A percentile compares a stretch with the other conserved stretches of the same genome.
These are phyloP conservation scores for Corchorus olitorius DNA, from an alignment of 345 rosid species.

Conservation along the genomic window DNA sequence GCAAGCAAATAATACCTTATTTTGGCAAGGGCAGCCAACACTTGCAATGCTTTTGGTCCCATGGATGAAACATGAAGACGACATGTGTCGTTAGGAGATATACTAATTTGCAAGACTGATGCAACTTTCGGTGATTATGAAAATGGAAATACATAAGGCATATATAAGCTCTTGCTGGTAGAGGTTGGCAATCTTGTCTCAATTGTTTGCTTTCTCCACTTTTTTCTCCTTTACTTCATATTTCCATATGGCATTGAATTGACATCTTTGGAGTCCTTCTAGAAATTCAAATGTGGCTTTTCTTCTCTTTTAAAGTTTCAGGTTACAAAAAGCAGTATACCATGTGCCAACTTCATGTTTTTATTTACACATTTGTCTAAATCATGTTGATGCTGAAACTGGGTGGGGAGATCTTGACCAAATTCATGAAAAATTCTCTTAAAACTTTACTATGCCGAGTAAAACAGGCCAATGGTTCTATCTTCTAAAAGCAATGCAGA, in stretches of 20 bases:
- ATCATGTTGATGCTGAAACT: neutral
- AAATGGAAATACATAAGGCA: slow-evolving; percentile 6
- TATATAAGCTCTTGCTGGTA: slow-evolving; percentile 2
- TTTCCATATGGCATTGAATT: neutral
- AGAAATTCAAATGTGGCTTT: neutral
- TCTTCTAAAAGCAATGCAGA: neutral
- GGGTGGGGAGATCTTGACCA: neutral
- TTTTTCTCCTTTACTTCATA: neutral
- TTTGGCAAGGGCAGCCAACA: slow-evolving; percentile 13
- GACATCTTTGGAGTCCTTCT: slow-evolving; percentile 6
- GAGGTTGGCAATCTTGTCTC: slow-evolving; percentile 32
- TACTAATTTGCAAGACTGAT: slow-evolving; percentile 10
- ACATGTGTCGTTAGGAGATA: slow-evolving; percentile 1
- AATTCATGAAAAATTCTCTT: neutral
- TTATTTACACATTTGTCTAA: neutral
- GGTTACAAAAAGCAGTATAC: neutral
- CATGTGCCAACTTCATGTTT: slow-evolving; percentile 1
- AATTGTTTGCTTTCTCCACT: neutral
- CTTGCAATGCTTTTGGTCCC: slow-evolving; percentile 7
- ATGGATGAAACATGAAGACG: slow-evolving; percentile 2
- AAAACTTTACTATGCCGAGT: neutral
- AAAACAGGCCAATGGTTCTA: neutral
- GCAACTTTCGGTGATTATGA: slow-evolving; percentile 19
- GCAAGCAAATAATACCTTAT: neutral
- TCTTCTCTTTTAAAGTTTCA: neutral